Evolutionary conservation across 2,329 filamentous ascomycete genomes (phyloP), one percentile per base, ranked within the genome.

Genomic region (Hirsutella rhossiliensis): DNA sequence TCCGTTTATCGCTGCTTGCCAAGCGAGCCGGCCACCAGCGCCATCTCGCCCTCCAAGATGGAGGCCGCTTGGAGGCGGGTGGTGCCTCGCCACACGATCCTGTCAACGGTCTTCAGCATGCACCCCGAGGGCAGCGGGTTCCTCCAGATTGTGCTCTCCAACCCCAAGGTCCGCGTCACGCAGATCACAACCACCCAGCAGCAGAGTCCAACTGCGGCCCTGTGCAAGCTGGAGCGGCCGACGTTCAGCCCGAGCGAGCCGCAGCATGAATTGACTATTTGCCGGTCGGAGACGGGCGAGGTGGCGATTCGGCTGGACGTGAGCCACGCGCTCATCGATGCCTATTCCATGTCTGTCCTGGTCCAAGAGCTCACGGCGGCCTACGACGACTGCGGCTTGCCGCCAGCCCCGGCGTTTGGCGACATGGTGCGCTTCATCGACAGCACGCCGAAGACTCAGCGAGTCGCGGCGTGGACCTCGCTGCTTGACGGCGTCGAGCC

Each of bases 291-390:
- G 2, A 19, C 12, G 1, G 50, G 51, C 1, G 46, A 47, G 9
- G 46, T 56, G 29, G 55, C 54, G 34, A 52, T 49, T 15, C 32
- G 48, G 3, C 45, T 62, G 0, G 60, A 62, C 17, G 55, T 63
- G 34, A 62, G 54, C 39, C 60, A 62, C 41, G 51, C 52, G 1
- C 46, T 62, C 17, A 51, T 56, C 5, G 60, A 63, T 13, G 59
- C 56, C 5, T 45, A 52, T 5, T 60, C 60, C 4, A 47, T 55
- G 7, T 39, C 46, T 5, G 53, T 61, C 11, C 40, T 65, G 11
- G 49, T 62, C 5, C 41, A 50, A 3, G 60, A 63, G 18, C 42
- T 64, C 3, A 44, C 41, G 0, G 19, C 43, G 1, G 53, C 52
- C 3, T 63, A 63, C 19, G 47, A 53, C 3, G 50, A 43, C n/a